These are phyloP conservation scores for Massariosphaeria phaeospora DNA, from an alignment of 495 filamentous ascomycete genomes.

Conservation along the genomic window DNA sequence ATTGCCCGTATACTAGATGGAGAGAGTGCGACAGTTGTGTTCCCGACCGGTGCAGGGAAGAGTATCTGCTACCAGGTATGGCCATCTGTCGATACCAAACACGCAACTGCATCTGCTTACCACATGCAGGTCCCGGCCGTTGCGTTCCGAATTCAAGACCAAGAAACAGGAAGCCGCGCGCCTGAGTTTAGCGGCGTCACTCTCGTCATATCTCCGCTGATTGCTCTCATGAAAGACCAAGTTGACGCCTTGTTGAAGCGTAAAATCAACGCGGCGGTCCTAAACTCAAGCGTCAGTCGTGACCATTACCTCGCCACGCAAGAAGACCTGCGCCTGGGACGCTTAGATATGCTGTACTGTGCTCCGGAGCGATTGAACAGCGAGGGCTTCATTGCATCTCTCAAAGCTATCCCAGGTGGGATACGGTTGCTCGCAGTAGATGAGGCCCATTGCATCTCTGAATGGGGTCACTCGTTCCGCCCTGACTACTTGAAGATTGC, in stretches of 20 bases:
- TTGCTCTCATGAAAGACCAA: constrained; percentile 58
- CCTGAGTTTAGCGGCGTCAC: constrained; percentile 45
- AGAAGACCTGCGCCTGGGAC: constrained; percentile 42
- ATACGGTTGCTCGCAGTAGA: constrained; percentile 55
- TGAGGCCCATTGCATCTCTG: constrained; percentile 56
- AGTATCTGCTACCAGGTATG: constrained; percentile 54
- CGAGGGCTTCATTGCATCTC: constrained; percentile 52
- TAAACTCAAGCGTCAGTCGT: constrained; percentile 51
- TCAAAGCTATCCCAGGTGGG: constrained; percentile 45
- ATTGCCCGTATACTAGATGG: constrained; percentile 49
- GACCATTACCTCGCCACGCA: constrained; percentile 46
- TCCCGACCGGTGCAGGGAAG: constrained; percentile 58
- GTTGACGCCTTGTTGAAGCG: constrained; percentile 48
- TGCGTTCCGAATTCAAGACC: constrained; percentile 48
- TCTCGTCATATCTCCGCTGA: constrained; percentile 52
- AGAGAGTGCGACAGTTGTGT: constrained; percentile 39
- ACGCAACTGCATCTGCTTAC: neutral
- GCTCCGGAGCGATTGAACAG: constrained; percentile 57
- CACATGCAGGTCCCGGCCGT: constrained; percentile 42
- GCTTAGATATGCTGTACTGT: constrained; percentile 51
- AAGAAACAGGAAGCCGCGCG: constrained; percentile 20
- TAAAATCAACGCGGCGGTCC: constrained; percentile 47
- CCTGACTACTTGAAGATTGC: constrained; percentile 56
- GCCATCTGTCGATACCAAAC: neutral
- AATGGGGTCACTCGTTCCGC: constrained; percentile 56